Percentiles rank a stretch among this genome's conserved stretches.
Conservation (phyloP, 2,329 filamentous ascomycete genomes). For the Rachicladosporium sp. region DNA sequence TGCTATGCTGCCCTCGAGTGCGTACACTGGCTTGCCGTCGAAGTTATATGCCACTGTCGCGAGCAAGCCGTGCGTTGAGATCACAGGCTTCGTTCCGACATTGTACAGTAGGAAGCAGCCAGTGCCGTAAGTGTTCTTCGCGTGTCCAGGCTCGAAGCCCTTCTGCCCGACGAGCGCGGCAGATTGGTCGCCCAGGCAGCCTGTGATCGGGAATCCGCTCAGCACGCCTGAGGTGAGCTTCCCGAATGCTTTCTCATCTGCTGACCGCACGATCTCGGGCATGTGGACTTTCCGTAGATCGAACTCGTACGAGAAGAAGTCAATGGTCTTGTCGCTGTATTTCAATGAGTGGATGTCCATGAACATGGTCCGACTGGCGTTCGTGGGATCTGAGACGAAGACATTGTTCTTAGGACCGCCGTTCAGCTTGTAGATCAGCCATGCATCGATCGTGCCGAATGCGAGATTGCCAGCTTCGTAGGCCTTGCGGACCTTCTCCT, state of each 20-base stretch:
- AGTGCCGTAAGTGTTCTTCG: slow-evolving; percentile 86
- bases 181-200: slow-evolving; percentile 77
- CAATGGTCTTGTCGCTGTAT: slow-evolving; percentile 65
- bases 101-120: slow-evolving; percentile 86
- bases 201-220: slow-evolving; percentile 59
- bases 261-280: slow-evolving; percentile 74
- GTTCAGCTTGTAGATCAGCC: slow-evolving; percentile 77
- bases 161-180: slow-evolving; percentile 62
- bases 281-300: slow-evolving; percentile 59
- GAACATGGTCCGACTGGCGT: slow-evolving; percentile 87
- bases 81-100: slow-evolving; percentile 70
- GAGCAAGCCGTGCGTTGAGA: slow-evolving; percentile 70
- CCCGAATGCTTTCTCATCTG: slow-evolving; percentile 62
- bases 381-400: slow-evolving; percentile 75
- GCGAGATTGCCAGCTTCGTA: slow-evolving; percentile 66
- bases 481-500: slow-evolving; percentile 54
- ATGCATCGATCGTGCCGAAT: slow-evolving; percentile 81
- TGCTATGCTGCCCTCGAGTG: slow-evolving; percentile 68
- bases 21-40: slow-evolving; percentile 58
- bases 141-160: slow-evolving; percentile 66
- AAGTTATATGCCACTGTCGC: slow-evolving; percentile 84
- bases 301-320: slow-evolving; percentile 59
- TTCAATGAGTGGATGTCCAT: slow-evolving; percentile 73
- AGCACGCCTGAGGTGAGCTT: slow-evolving; percentile 52
- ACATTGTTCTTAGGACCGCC: slow-evolving; percentile 55